A percentile compares a stretch with the other conserved stretches of the same genome.
Evolutionary conservation across 1,284 basidiomycete genomes (phyloP).

Genomic region (Ceratobasidium theobromae): DNA sequence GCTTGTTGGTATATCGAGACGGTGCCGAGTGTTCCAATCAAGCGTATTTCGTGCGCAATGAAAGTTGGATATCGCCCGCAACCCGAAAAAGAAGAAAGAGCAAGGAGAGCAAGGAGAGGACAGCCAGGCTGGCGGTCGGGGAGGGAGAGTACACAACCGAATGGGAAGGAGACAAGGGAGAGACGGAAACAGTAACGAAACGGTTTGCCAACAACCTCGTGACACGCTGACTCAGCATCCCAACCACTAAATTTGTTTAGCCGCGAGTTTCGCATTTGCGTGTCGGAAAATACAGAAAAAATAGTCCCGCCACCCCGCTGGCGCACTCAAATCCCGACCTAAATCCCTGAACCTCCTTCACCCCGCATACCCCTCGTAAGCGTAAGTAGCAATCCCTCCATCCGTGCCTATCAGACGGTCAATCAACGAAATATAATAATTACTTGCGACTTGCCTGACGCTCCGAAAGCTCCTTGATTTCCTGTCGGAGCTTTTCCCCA

Average conservation of each 20-base stretch:
- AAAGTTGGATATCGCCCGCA: conserved; percentile 32
- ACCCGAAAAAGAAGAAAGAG: conserved; percentile 32
- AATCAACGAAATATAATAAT: not conserved
- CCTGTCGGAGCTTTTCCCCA: conserved; percentile 63
- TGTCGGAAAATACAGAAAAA: too few relatives aligned
- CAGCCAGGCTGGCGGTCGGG: conserved; percentile 6
- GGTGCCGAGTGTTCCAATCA: conserved; percentile 26
- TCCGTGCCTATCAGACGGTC: conserved; percentile 58
- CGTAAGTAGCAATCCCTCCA: conserved; percentile 64
- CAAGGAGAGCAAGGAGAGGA: conserved; percentile 17
- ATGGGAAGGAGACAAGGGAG: conserved; percentile 14
- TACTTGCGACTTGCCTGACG: conserved; percentile 52
- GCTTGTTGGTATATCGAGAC: too few relatives aligned
- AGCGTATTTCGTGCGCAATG: conserved; percentile 13
- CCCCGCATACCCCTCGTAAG: conserved; percentile 52
- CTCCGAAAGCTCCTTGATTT: conserved; percentile 66
- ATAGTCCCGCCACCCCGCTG: too few relatives aligned
- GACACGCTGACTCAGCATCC: conserved; percentile 14
- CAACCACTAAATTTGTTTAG: not conserved
- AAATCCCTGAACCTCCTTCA: conserved; percentile 39
- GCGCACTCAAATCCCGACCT: not conserved
- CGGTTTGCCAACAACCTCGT: conserved; percentile 19
- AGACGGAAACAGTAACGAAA: conserved; percentile 23
- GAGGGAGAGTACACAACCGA: conserved; percentile 1
- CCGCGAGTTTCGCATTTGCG: not conserved